Base-by-base conservation (phyloP, 2,329 filamentous ascomycete species). In the Xylaria sp. region DNA sequence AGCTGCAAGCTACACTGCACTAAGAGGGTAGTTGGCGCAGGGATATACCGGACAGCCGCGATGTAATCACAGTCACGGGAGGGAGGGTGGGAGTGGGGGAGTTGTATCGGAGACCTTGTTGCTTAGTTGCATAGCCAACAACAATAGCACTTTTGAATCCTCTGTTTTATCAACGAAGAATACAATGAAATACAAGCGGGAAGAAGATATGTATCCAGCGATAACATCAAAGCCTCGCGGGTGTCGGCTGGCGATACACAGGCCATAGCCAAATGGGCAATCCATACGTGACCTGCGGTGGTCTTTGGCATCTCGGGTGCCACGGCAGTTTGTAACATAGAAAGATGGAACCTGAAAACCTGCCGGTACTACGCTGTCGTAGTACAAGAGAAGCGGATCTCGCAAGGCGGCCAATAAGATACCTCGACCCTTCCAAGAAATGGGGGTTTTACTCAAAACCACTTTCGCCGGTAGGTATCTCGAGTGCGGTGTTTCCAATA, bases 221-320 rank as follows among this genome's bases (percentile, higher is more conserved):
- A 25, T 23, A 42, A 42, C 45, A 33, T 25, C 35, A 54, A 21
- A 33, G 50, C 55, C 37, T 63, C 45, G 21, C 55, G 49, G 43
- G 38, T 55, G 35, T 31, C 40, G 37, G 49, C 61, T 47, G 49
- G 57, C 54, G 37, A 55, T 15, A 53, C 28, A 51, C 50, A n/a
- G 19, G 28, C n/a, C 45, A 47, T 53, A 37, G 61, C 53, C 58
- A 58, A 64, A 58, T 43, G 43, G 55, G 42, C 43, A 64, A 50
- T 58, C 49, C 50, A 55, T 63, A 63, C 59, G 63, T 55, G 60
- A 60, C 49, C 64, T 66, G 64, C 61, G 60, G 45, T 66, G 64
- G 64, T 66, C 64, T 66, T 66, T 66, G 54, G 57, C 54, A 58
- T 61, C 57, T 66, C 64, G 58, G 46, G 64, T 66, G 43, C 42